Conservation (phyloP, 805 yeast species). For the Lipomyces orientalis region DNA sequence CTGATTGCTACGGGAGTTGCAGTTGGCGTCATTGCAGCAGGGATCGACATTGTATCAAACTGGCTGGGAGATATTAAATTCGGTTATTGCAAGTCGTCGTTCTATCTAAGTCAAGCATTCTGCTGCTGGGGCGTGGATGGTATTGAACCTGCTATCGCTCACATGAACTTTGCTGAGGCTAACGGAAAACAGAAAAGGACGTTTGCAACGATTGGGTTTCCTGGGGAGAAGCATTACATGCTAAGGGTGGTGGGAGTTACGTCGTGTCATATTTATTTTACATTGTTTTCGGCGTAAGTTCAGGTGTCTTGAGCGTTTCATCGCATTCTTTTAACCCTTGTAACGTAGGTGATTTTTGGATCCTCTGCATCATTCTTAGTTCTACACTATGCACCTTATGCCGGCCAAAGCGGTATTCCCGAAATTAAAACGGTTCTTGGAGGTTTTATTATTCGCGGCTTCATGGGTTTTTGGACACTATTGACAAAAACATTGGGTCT, state of each 20-base stretch:
- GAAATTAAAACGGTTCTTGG: conserved; percentile 72
- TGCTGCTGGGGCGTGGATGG: conserved; percentile 72
- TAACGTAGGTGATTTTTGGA: conserved; percentile 45
- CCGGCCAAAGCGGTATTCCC: conserved; percentile 68
- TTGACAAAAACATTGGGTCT: conserved; percentile 63
- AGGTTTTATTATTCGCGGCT: conserved; percentile 63
- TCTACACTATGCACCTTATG: conserved; percentile 46
- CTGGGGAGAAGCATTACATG: conserved; percentile 45
- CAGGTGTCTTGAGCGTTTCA: background rate
- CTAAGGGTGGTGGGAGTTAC: conserved; percentile 43
- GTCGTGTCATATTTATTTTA: conserved; percentile 49
- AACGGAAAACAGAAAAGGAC: conserved; percentile 51
- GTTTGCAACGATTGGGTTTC: conserved; percentile 50
- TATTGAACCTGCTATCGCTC: conserved; percentile 54
- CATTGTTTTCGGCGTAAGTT: conserved; percentile 46
- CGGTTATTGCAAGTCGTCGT: conserved; percentile 71
- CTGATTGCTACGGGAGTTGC: conserved; percentile 71
- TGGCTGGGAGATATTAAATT: conserved; percentile 76
- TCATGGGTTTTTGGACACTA: conserved; percentile 60
- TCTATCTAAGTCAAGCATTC: conserved; percentile 68
- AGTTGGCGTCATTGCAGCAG: conserved; percentile 81
- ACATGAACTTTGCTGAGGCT: conserved; percentile 56
- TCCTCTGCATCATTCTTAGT: conserved; percentile 48
- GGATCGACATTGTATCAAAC: conserved; percentile 75
- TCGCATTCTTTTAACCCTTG: background rate